Percentiles rank a stretch among this genome's conserved stretches.
Conservation (phyloP, 192 early-diverging fungal genomes). For the Coemansia sp. region DNA sequence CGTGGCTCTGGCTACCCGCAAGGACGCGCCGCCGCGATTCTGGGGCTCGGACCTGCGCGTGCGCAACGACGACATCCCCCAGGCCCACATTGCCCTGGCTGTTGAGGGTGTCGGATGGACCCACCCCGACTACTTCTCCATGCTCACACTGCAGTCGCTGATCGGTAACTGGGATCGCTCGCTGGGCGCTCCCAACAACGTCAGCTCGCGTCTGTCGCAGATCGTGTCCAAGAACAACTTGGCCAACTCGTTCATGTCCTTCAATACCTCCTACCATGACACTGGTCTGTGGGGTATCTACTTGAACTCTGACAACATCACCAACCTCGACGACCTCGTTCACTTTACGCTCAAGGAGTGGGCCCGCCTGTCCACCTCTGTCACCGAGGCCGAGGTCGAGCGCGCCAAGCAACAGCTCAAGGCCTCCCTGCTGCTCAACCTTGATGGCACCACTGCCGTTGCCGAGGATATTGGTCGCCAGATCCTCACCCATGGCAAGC, state of each 20-base stretch:
- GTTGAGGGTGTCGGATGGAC: slow-evolving; percentile 97
- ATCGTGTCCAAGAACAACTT: slow-evolving; percentile 81
- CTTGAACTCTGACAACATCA: slow-evolving; percentile 81
- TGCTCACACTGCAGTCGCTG: slow-evolving; percentile 94
- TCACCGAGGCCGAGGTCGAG: slow-evolving; percentile 91
- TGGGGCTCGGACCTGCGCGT: slow-evolving; percentile 89
- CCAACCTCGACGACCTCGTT: slow-evolving; percentile 83
- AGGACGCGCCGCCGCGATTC: slow-evolving; percentile 70
- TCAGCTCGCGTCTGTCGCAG: slow-evolving; percentile 84
- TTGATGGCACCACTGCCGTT: slow-evolving; percentile 94
- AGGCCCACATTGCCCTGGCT: slow-evolving; percentile 96
- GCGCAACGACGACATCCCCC: slow-evolving; percentile 85
- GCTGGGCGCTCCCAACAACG: slow-evolving; percentile 84
- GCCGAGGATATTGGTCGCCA: slow-evolving; percentile 99
- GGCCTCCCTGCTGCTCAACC: slow-evolving; percentile 83
- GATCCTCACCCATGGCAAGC: slow-evolving; percentile 89
- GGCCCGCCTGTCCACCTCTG: slow-evolving; percentile 81
- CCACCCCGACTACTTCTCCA: slow-evolving; percentile 92
- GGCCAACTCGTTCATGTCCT: slow-evolving; percentile 99
- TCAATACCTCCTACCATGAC: slow-evolving; percentile 99
- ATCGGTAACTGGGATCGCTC: slow-evolving; percentile 98
- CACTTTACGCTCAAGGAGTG: slow-evolving; percentile 93
- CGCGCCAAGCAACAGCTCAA: slow-evolving; percentile 99
- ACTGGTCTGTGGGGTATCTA: slow-evolving; percentile 98
- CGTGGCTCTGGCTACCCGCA: slow-evolving; percentile 59